Evolutionary conservation across 139 green algal genomes (phyloP).

Genomic region (Pseudopediastrum boryanum): DNA sequence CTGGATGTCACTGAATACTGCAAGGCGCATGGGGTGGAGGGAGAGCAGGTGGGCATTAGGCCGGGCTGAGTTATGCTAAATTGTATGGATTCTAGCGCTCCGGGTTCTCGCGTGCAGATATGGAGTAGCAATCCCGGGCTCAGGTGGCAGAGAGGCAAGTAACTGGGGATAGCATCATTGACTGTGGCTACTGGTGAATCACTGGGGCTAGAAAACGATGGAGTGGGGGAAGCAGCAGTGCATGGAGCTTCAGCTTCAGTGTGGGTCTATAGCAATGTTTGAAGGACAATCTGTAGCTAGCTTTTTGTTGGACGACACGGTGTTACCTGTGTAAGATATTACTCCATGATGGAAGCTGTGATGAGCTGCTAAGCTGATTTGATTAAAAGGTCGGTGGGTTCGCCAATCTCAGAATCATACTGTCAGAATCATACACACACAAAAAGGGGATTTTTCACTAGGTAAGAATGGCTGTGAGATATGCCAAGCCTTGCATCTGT

Average conservation of each 20-base stretch:
- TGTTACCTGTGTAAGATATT: too few species aligned
- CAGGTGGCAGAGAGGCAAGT: background rate
- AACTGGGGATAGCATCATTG: background rate
- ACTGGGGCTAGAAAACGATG: background rate
- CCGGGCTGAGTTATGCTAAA: background rate
- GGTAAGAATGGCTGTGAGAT: background rate
- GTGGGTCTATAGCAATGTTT: too few species aligned
- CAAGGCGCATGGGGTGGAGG: slow-evolving; percentile 41
- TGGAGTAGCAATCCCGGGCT: background rate
- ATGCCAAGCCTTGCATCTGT: background rate
- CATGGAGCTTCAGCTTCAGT: too few species aligned
- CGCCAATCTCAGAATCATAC: background rate
- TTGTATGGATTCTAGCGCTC: background rate
- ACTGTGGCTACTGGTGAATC: background rate
- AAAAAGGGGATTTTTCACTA: background rate
- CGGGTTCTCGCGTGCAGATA: background rate
- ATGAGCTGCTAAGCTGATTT: too few species aligned
- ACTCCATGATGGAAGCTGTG: too few species aligned
- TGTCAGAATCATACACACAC: background rate
- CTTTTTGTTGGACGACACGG: too few species aligned
- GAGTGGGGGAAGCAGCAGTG: too few species aligned
- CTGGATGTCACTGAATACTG: slow-evolving; percentile 87
- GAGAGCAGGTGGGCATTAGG: slow-evolving; percentile 42
- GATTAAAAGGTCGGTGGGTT: background rate
- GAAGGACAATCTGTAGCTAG: too few species aligned